Base-by-base conservation (phyloP, 163 green algal species). In the Scenedesmus sp. region DNA sequence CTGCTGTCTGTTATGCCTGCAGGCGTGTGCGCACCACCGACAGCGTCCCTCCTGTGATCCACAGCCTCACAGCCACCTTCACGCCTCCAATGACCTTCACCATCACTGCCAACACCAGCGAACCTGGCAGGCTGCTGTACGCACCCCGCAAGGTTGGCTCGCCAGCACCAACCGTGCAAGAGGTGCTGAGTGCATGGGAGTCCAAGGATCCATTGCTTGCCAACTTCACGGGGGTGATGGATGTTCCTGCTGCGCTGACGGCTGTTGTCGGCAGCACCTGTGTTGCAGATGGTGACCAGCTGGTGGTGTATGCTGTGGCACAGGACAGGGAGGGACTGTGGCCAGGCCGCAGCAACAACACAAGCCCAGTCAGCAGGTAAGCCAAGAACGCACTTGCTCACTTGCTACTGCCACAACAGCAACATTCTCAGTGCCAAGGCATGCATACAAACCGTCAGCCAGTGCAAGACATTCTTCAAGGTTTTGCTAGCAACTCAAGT, bases 241-340 rank as follows among this genome's bases (percentile, higher is more conserved):
- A 62, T 52, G 81, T 94, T 23, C 60, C 86, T 0, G n/a, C 60
- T 18, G 88, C 93, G 0, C 18, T 66, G 2, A 23, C 46, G 18
- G 2, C 59, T 4, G 73, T 87, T 6, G 81, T n/a, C 7, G 81
- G 46, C 1, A 56, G 16, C 13, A 34, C 82, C 3, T 95, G 93
- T 87, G 87, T 95, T 0, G 88, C 86, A 6, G 91, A 92, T 60
- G 91, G 91, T 13, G 81, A 88, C 1, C 60, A 54, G 9, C 62
- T 94, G 9, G 26, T 91, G 60, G 46, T 95, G 12, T 95, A 93
- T 86, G 93, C 88, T 59, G 92, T 95, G 20, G 77, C 84, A 26
- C 84, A 94, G 20, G 93, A 95, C 87, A 59, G 60, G 6, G 93
- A 95, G 88, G 93, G 93, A 1, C n/a, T 59, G 60, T 87, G 79